These are phyloP conservation scores for Lactifluus hygrophoroides DNA, from an alignment of 768 basidiomycete genomes.

Conservation along the genomic window DNA sequence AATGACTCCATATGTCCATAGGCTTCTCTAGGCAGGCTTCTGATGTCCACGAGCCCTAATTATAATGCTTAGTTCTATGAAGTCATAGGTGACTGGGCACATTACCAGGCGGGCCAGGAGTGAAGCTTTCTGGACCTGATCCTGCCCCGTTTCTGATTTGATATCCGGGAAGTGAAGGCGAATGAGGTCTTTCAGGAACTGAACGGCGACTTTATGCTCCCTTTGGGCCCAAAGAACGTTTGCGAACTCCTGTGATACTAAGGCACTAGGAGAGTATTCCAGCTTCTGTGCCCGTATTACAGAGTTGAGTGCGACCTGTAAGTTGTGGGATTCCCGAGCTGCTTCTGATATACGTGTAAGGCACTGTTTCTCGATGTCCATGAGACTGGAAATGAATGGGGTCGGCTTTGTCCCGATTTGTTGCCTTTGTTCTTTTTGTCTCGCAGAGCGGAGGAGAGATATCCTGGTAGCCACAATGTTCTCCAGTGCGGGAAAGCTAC, in stretches of 20 bases:
- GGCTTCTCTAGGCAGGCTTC: slow-evolving; percentile 80
- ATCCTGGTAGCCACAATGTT: slow-evolving; percentile 72
- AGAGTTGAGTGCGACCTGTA: slow-evolving; percentile 83
- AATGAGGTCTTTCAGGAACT: slow-evolving; percentile 46
- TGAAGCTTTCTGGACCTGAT: slow-evolving; percentile 28
- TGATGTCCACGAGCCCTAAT: slow-evolving; percentile 83
- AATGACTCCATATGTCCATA: slow-evolving; percentile 54
- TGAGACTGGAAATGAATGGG: slow-evolving; percentile 41
- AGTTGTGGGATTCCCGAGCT: slow-evolving; percentile 57
- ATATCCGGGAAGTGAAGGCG: slow-evolving; percentile 20
- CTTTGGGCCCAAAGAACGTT: slow-evolving; percentile 83
- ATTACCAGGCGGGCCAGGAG: slow-evolving; percentile 57
- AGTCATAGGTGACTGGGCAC: slow-evolving; percentile 20
- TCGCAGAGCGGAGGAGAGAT: slow-evolving; percentile 66
- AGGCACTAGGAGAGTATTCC: slow-evolving; percentile 36
- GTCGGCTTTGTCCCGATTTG: slow-evolving; percentile 66
- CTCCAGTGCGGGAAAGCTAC: slow-evolving; percentile 69
- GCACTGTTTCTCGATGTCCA: slow-evolving; percentile 57
- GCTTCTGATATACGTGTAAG: slow-evolving; percentile 63
- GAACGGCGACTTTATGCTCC: slow-evolving; percentile 78
- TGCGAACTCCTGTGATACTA: slow-evolving; percentile 74
- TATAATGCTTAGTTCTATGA: not conserved
- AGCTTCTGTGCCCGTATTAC: slow-evolving; percentile 66
- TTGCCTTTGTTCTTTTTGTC: slow-evolving; percentile 61
- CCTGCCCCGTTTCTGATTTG: slow-evolving; percentile 5